Base-by-base conservation (phyloP, 345 rosid genomes). In the Diplotaxis tenuifolia region DNA sequence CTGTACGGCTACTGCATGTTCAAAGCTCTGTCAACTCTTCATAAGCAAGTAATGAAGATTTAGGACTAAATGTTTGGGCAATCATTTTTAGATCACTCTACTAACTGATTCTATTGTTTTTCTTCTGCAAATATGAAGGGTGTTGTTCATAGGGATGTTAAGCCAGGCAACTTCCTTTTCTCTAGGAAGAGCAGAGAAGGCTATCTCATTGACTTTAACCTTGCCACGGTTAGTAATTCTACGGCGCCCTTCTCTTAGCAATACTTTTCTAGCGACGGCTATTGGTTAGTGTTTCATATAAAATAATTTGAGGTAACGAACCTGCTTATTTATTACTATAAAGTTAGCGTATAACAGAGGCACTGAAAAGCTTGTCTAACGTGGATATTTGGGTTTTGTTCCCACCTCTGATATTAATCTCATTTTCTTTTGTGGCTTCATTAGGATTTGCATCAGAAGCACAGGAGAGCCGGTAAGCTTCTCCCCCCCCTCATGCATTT, bases 151-250 rank as follows among this genome's bases (percentile, higher is more conserved):
- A 90, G 96, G 77, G 99, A 95, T 85, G 94, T 95, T 40, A 95
- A 95, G 68, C 99, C 99, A 62, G 99, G 97, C 60, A 92, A 95
- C 82, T 95, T 95, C 80, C 97, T 95, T 36, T 95, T 89, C 83
- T 87, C 92, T 71, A 78, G 88, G 59, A 86, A 87, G 78, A 79
- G 86, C 62, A 86, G 53, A 71, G 92, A 82, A 80, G 99, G 99
- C 63, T 89, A 81, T 81, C 92, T 95, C 66, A 92, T 95, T 31
- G 99, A 95, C 76, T 95, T 95, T 83, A 95, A 95, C 80, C 98
- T 92, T 45, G 96, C 99, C 54, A 73, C 78, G 97, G 99, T 95
- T 78, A 86, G 96, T 83, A 65, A 50, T 34, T 72, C 15, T 67
- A 3, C 47, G 29, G 11, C 42, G 49, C 36, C 62, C 49, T 50